phyloP scores from a whole-genome alignment of 1,139 yeast species.

The Meyerozyma carpophila region DNA sequence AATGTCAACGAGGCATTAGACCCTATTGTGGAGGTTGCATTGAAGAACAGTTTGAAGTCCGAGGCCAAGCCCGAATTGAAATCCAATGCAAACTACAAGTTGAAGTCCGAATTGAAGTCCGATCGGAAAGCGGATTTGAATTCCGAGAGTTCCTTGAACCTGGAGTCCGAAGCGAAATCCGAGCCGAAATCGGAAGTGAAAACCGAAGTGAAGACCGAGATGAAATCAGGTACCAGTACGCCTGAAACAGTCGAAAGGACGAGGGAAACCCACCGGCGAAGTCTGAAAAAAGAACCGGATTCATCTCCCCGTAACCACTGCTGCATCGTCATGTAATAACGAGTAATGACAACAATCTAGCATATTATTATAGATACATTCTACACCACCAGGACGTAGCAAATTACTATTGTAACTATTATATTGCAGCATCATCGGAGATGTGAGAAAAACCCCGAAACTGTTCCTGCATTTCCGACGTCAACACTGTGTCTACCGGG shows the following conservation, averaged over 20 bases:
- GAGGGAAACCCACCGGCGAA: no score
- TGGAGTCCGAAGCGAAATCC: no score
- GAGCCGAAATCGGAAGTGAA: no score
- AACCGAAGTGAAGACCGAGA: no score
- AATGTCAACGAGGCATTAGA: slow-evolving; percentile 25
- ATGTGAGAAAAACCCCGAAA: slow-evolving; percentile 95
- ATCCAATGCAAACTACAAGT: no score
- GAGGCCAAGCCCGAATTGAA: no score
- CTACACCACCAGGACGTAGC: not conserved
- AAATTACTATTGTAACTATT: slow-evolving; percentile 4
- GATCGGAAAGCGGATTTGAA: no score
- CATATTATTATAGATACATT: not conserved
- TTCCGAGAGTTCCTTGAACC: no score
- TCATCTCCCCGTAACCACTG: not conserved
- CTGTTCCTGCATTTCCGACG: slow-evolving; percentile 89
- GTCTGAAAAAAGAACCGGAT: not conserved
- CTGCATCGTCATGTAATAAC: not conserved
- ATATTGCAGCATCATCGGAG: slow-evolving; percentile 57
- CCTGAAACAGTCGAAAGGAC: not conserved
- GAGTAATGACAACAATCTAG: not conserved
- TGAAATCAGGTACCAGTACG: not conserved
- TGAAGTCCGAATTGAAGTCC: no score
- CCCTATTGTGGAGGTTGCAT: slow-evolving; percentile 16
- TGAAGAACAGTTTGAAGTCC: not conserved
- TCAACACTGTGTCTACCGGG: slow-evolving; percentile 84